Evolutionary conservation across 306 rosid species (phyloP).

Genomic region (Vachellia collinsii): DNA sequence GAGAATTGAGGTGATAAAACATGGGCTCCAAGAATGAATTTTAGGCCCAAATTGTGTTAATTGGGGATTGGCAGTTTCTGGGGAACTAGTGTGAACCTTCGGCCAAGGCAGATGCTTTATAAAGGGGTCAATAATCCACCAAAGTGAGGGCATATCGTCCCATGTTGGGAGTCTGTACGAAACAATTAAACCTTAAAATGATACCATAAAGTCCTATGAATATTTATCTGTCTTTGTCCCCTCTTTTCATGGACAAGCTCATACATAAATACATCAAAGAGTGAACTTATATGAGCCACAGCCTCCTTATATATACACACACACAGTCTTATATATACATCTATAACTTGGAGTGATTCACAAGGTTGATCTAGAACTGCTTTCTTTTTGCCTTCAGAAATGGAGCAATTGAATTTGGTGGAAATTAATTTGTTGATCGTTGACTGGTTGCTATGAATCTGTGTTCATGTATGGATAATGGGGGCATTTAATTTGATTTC

Average conservation of each 20-base stretch:
- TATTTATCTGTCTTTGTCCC: too few species aligned
- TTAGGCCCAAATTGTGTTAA: background rate
- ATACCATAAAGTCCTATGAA: background rate
- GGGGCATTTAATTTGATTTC: background rate
- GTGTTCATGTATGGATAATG: background rate
- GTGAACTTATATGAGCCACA: too few species aligned
- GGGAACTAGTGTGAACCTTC: background rate
- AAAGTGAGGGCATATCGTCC: background rate
- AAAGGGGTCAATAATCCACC: background rate
- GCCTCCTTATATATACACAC: too few species aligned
- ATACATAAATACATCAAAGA: too few species aligned
- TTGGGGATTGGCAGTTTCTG: background rate
- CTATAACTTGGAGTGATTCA: too few species aligned
- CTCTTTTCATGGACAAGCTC: too few species aligned
- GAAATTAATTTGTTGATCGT: background rate
- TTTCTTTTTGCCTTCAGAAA: too few species aligned
- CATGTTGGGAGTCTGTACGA: background rate
- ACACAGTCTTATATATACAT: too few species aligned
- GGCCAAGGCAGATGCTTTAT: background rate
- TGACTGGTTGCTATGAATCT: background rate
- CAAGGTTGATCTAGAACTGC: too few species aligned
- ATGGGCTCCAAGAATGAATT: background rate
- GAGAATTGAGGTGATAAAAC: background rate
- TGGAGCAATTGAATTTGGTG: too few species aligned
- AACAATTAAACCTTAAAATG: background rate